Conservation (phyloP, 139 green algal species). For the Coccomyxa sp. region DNA sequence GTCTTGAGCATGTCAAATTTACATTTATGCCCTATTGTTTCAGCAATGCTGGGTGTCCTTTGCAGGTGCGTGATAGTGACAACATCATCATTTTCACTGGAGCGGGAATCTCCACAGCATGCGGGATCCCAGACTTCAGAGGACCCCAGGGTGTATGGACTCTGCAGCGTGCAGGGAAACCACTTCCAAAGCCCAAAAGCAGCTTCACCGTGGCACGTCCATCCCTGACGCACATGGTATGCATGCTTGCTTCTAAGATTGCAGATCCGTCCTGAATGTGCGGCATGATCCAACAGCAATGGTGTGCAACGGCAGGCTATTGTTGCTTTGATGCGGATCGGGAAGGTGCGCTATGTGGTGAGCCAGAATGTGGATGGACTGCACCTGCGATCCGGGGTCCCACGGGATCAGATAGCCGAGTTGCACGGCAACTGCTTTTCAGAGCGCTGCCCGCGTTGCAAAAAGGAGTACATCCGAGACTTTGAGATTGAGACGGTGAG, state of each 20-base stretch:
- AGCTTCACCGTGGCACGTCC: constrained; percentile 76
- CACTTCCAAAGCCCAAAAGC: constrained; percentile 47
- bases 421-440: constrained; percentile 96
- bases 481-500: constrained; percentile 89
- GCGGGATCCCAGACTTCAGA: constrained; percentile 83
- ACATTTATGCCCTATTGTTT: neutral
- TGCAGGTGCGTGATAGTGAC: neutral
- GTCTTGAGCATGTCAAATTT: too few species aligned
- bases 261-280: neutral
- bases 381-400: constrained; percentile 80
- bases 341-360: constrained; percentile 51
- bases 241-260: neutral
- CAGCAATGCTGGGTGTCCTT: neutral
- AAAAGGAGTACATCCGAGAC: constrained; percentile 73
- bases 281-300: neutral
- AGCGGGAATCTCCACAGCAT: constrained; percentile 86
- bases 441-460: constrained; percentile 79
- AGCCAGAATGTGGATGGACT: constrained; percentile 89
- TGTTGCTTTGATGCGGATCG: constrained; percentile 40
- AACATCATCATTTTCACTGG: constrained; percentile 84
- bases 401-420: constrained; percentile 69
- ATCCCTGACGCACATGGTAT: constrained; percentile 71
- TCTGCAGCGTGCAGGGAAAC: constrained; percentile 50
- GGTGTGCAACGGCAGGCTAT: constrained; percentile 26
- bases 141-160: constrained; percentile 95